Percentiles rank a stretch among this genome's conserved stretches.
Conservation (phyloP, 2,329 filamentous ascomycete genomes). For the Aspergillus ustus region DNA sequence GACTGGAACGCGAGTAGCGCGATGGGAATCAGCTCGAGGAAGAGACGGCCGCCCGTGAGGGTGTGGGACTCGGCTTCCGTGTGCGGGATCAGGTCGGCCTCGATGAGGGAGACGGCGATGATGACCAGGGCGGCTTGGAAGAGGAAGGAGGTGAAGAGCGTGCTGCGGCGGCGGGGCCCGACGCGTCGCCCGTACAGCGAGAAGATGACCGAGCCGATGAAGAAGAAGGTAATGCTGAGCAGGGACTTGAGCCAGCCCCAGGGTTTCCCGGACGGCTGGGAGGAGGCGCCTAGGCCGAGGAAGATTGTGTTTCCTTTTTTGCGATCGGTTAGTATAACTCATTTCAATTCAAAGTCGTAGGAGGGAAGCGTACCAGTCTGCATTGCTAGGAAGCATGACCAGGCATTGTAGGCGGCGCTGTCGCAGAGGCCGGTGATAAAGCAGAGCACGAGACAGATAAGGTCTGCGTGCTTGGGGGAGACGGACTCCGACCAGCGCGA, state of each 20-base stretch:
- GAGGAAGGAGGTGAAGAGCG: slow-evolving; percentile 48
- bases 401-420: slow-evolving; percentile 51
- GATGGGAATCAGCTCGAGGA: slow-evolving; percentile 49
- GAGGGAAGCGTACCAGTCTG: slow-evolving; percentile 46
- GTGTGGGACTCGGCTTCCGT: slow-evolving; percentile 39
- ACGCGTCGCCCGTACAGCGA: slow-evolving; percentile 41
- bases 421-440: slow-evolving; percentile 52
- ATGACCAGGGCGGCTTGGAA: slow-evolving; percentile 45
- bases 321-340: neutral
- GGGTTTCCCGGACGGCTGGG: slow-evolving; percentile 42
- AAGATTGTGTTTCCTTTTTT: slow-evolving; percentile 52
- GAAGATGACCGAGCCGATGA: slow-evolving; percentile 49
- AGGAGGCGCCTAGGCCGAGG: slow-evolving; percentile 50
- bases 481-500: slow-evolving; percentile 37
- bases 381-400: slow-evolving; percentile 54
- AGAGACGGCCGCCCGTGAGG: slow-evolving; percentile 34
- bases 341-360: neutral
- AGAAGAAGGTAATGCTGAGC: slow-evolving; percentile 47
- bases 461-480: slow-evolving; percentile 38
- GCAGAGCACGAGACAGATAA: slow-evolving; percentile 45
- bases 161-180: slow-evolving; percentile 40
- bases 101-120: slow-evolving; percentile 46
- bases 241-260: slow-evolving; percentile 53
- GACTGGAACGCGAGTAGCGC: slow-evolving; percentile 51
- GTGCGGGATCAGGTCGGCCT: slow-evolving; percentile 45